Evolutionary conservation across 495 filamentous ascomycete genomes (phyloP).

Genomic region (Talaromyces thailandensis): DNA sequence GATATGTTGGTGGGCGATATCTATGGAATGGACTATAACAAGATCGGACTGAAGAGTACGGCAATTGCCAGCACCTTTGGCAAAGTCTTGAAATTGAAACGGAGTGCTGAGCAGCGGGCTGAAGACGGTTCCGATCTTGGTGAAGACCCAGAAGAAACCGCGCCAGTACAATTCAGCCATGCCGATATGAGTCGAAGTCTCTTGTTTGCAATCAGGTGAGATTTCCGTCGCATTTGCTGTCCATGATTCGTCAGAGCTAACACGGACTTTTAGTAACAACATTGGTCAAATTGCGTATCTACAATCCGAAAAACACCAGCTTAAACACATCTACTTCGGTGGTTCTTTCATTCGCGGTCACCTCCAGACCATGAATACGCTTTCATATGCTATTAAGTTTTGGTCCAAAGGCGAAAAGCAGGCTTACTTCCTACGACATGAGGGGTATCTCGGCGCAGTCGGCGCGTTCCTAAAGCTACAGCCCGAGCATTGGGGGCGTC

Average conservation of each 20-base stretch:
- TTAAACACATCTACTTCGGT: conserved; percentile 94
- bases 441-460: conserved; percentile 94
- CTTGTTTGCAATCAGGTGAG: conserved; percentile 71
- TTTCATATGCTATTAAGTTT: conserved; percentile 92
- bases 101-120: conserved; percentile 62
- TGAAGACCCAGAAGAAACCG: conserved; percentile 32
- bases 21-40: conserved; percentile 89
- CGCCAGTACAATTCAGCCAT: conserved; percentile 37
- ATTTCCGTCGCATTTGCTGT: not conserved
- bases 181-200: conserved; percentile 65
- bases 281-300: conserved; percentile 97
- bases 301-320: conserved; percentile 81
- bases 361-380: conserved; percentile 92
- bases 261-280: conserved; percentile 61
- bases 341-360: conserved; percentile 96
- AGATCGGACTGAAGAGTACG: conserved; percentile 87
- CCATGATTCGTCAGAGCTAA: conserved; percentile 11
- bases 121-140: conserved; percentile 61
- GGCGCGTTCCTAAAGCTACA: conserved; percentile 90
- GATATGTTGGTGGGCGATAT: conserved; percentile 99
- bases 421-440: conserved; percentile 91
- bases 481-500: conserved; percentile 82
- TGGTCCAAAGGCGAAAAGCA: conserved; percentile 93
- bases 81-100: conserved; percentile 87
- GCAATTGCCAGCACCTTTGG: conserved; percentile 95